A percentile compares a stretch with the other conserved stretches of the same genome.
phyloP scores from a whole-genome alignment of 768 basidiomycete genomes.

The Leccinum incarnatum region DNA sequence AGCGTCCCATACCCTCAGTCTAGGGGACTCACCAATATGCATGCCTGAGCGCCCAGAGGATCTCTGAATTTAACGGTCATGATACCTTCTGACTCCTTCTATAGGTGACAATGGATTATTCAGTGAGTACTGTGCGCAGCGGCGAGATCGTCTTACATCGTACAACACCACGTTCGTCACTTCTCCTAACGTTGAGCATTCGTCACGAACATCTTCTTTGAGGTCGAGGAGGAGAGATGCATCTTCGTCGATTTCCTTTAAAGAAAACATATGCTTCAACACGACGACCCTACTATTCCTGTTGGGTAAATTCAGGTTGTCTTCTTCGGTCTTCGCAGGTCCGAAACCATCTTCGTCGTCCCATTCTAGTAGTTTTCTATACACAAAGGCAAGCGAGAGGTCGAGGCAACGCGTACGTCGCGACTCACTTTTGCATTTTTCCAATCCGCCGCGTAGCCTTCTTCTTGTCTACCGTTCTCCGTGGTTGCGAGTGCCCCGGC shows the following conservation, averaged over 20 bases:
- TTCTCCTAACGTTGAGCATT: constrained; percentile 85
- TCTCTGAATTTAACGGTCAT: constrained; percentile 98
- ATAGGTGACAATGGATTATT: constrained; percentile 9
- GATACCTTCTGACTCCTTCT: constrained; percentile 91
- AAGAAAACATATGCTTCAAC: constrained; percentile 92
- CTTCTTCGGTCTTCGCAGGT: constrained; percentile 58
- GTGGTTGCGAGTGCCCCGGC: constrained; percentile 43
- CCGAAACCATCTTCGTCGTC: constrained; percentile 93
- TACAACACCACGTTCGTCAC: constrained; percentile 95
- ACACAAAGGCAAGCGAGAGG: background rate
- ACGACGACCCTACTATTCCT: constrained; percentile 81
- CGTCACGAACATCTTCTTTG: constrained; percentile 95
- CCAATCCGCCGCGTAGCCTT: constrained; percentile 71
- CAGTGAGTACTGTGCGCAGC: background rate
- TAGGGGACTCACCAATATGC: constrained; percentile 62
- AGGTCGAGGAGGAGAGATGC: constrained; percentile 82
- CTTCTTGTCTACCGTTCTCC: constrained; percentile 75
- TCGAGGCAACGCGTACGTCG: background rate
- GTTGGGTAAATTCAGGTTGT: constrained; percentile 43
- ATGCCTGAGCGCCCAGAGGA: constrained; percentile 89
- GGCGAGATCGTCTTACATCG: constrained; percentile 61
- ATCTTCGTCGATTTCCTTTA: constrained; percentile 83
- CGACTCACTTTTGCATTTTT: constrained; percentile 78
- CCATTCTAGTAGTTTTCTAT: constrained; percentile 91
- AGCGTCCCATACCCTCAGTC: background rate